Conservation (phyloP, 805 yeast genomes). For the Brettanomyces sp. region DNA sequence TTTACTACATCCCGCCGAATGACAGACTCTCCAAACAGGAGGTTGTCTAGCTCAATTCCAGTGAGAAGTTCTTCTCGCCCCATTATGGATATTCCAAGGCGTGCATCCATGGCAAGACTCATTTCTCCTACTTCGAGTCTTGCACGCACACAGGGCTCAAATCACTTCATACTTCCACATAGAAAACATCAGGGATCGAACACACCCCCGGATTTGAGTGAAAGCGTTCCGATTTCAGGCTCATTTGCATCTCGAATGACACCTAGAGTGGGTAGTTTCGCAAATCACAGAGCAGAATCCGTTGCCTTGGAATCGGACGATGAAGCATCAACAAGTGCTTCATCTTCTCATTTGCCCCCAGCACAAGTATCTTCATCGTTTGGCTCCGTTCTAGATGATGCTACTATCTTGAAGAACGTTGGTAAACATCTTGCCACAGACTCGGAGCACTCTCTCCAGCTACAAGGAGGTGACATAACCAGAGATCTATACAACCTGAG, state of each 20-base stretch:
- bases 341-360: background rate
- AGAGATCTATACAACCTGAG: constrained; percentile 33
- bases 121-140: constrained; percentile 20
- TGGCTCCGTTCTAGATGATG: constrained; percentile 24
- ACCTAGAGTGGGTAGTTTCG: background rate
- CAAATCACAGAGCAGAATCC: constrained; percentile 7
- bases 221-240: background rate
- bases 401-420: constrained; percentile 24
- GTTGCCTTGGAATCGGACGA: constrained; percentile 15
- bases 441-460: constrained; percentile 24
- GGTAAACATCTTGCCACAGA: constrained; percentile 29
- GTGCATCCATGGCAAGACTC: constrained; percentile 26
- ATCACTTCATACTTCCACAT: constrained; percentile 5
- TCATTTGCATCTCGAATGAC: background rate
- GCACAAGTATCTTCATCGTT: constrained; percentile 12
- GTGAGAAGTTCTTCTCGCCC: background rate
- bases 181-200: constrained; percentile 11
- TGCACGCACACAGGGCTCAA: constrained; percentile 6
- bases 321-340: background rate
- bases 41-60: constrained; percentile 4
- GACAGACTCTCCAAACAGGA: background rate
- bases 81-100: constrained; percentile 12
- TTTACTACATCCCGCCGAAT: no score
- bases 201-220: constrained; percentile 10
- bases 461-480: constrained; percentile 44